Evolutionary conservation across 2,329 filamentous ascomycete genomes (phyloP), one percentile per base, ranked within the genome.

Genomic region (Colletotrichum spaethianum): DNA sequence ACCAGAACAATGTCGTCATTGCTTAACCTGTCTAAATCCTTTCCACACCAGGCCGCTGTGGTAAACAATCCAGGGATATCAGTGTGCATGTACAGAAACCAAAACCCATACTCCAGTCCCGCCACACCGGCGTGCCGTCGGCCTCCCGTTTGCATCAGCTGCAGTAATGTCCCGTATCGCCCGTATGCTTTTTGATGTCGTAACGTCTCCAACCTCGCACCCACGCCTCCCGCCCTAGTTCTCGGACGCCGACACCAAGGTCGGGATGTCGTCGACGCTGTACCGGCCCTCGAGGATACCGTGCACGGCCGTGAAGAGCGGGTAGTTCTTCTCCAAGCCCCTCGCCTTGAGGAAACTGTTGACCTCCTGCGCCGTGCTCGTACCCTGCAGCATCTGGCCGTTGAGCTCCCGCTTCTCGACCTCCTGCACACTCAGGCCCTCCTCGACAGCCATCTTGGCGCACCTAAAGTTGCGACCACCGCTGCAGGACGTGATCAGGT

Each of bases 351-450:
- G 83, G 83, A 98, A 98, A 61, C 88, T 91, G 84, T 97, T 94
- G 52, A 99, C 95, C 82, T 99, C 96, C 74, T 92, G 90, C 11
- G 96, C 95, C 3, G 96, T 99, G 76, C 92, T 92, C 0, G 95
- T 98, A 46, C 96, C 96, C 85, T 99, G 96, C 71, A 99, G 86
- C 86, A 97, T 98, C 87, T 99, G 96, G 18, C 96, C 96, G 80
- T 99, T 98, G 74, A 99, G 88, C 81, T 98, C 95, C 71, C 91
- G 89, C 79, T 90, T 89, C 86, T 99, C 96, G 53, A 99, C 92
- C 82, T 98, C 94, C 76, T 93, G 91, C 48, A 99, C 94, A 11
- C 90, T 88, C 76, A 96, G 87, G 38, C 93, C 92, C 79, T 93
- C 91, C 85, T 95, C 90, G 40, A 98, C 90, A 33, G 94, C 92